These are phyloP conservation scores for Penicillium capsulatum DNA, from an alignment of 2,329 filamentous ascomycete genomes.

Conservation along the genomic window DNA sequence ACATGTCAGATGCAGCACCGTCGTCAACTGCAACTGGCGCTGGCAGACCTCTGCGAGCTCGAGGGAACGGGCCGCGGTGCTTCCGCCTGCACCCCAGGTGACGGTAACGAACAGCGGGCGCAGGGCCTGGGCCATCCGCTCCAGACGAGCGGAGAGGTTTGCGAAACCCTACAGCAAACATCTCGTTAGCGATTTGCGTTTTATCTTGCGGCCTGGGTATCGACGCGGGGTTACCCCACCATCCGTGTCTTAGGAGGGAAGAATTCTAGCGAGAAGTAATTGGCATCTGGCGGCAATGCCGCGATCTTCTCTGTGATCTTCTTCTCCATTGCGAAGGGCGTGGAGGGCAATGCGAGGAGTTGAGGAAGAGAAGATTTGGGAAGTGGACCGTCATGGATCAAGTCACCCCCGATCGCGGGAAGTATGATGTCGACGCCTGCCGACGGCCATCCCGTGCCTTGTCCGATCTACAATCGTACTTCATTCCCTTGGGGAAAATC, in stretches of 20 bases:
- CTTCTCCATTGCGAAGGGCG: conserved; percentile 62
- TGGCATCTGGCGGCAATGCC: conserved; percentile 72
- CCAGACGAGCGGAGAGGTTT: conserved; percentile 86
- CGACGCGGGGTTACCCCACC: conserved; percentile 46
- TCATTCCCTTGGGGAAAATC: too few relatives aligned
- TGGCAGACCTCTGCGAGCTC: conserved; percentile 95
- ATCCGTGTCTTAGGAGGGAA: conserved; percentile 97
- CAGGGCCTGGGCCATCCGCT: conserved; percentile 89
- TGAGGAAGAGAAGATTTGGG: conserved; percentile 17
- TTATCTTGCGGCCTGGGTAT: conserved; percentile 1
- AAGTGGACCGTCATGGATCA: conserved; percentile 28
- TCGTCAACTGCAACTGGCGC: conserved; percentile 84
- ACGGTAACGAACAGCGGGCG: conserved; percentile 94
- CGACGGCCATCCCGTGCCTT: conserved; percentile 14
- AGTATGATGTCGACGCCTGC: conserved; percentile 18
- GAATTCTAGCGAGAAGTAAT: conserved; percentile 97
- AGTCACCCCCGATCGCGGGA: conserved; percentile 39
- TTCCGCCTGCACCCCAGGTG: conserved; percentile 95
- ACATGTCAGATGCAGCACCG: conserved; percentile 92
- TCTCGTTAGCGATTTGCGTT: conserved; percentile 21
- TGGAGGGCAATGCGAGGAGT: conserved; percentile 16
- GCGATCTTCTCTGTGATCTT: conserved; percentile 95
- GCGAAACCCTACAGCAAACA: conserved; percentile 63
- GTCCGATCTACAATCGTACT: too few relatives aligned
- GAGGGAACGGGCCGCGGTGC: conserved; percentile 83